Evolutionary conservation across 192 early-diverging fungal genomes (phyloP).

Genomic region (Cetraspora pellucida): DNA sequence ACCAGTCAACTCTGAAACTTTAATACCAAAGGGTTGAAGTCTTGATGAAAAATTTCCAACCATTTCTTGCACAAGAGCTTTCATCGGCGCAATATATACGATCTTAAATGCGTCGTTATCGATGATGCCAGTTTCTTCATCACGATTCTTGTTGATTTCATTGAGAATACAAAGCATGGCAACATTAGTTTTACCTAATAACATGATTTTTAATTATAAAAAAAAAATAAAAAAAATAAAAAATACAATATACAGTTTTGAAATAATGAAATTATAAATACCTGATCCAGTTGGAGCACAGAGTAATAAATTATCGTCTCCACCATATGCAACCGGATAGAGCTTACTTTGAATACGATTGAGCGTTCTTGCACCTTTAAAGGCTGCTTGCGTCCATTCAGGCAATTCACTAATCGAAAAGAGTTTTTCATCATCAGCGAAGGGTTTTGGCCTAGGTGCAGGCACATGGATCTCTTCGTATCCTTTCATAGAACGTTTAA

Average conservation of each 20-base stretch:
- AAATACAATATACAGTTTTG: too few relatives aligned
- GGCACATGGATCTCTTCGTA: slow-evolving; percentile 97
- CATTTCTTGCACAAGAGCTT: slow-evolving; percentile 98
- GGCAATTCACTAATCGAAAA: slow-evolving; percentile 73
- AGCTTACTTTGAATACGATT: slow-evolving; percentile 92
- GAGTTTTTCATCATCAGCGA: slow-evolving; percentile 63
- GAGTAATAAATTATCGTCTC: slow-evolving; percentile 94
- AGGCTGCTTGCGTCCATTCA: slow-evolving; percentile 78
- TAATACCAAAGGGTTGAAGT: slow-evolving; percentile 76
- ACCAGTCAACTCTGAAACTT: slow-evolving; percentile 96
- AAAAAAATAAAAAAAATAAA: too few relatives aligned
- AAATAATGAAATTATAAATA: too few relatives aligned
- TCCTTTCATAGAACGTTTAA: slow-evolving; percentile 83
- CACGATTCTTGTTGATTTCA: slow-evolving; percentile 80
- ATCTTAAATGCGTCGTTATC: slow-evolving; percentile 91
- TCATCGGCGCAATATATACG: slow-evolving; percentile 99
- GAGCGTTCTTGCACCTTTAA: slow-evolving; percentile 65
- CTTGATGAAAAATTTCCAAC: slow-evolving; percentile 84
- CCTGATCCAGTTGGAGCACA: slow-evolving; percentile 99
- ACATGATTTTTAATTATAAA: too few relatives aligned
- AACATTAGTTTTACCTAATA: slow-evolving; percentile 85
- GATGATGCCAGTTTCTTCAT: slow-evolving; percentile 71
- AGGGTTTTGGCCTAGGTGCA: slow-evolving; percentile 72
- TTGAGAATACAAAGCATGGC: slow-evolving; percentile 95
- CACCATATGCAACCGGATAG: slow-evolving; percentile 81